These are phyloP conservation scores for Sporothrix brunneoviolacea DNA, from an alignment of 2,329 filamentous ascomycete species.

Conservation along the genomic window DNA sequence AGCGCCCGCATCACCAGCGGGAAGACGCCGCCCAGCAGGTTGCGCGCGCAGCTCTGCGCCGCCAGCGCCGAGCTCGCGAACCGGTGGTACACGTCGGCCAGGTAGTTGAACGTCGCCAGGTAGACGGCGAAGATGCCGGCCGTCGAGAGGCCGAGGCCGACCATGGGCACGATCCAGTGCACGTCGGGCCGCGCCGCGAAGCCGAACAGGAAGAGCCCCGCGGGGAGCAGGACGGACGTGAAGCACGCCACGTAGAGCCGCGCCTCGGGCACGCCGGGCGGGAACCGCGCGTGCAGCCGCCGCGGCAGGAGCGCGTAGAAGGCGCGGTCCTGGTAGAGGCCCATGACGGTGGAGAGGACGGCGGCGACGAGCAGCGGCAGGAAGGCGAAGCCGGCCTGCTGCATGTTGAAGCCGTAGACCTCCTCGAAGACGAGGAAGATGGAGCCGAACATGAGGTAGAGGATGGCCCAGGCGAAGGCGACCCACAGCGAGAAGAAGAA, in stretches of 20 bases:
- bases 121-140: constrained; percentile 86
- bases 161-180: constrained; percentile 66
- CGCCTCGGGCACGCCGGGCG: constrained; percentile 59
- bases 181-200: constrained; percentile 57
- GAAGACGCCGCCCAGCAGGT: neutral
- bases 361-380: constrained; percentile 62
- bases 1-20: neutral
- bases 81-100: neutral
- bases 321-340: constrained; percentile 66
- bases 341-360: constrained; percentile 58
- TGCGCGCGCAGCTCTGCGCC: neutral
- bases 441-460: constrained; percentile 78
- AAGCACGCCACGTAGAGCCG: constrained; percentile 79
- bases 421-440: constrained; percentile 70
- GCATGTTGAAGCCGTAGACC: constrained; percentile 60
- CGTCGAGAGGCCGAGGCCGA: constrained; percentile 67
- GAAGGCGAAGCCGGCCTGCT: constrained; percentile 67
- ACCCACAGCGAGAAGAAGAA: constrained; percentile 89
- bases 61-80: neutral
- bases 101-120: constrained; percentile 83
- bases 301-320: constrained; percentile 37
- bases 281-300: constrained; percentile 37
- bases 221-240: constrained; percentile 66
- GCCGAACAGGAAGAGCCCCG: constrained; percentile 75
- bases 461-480: constrained; percentile 79